Evolutionary conservation across 2,329 filamentous ascomycete species (phyloP), one percentile per base, ranked within the genome.

Genomic region (Thyridium curvatum): DNA sequence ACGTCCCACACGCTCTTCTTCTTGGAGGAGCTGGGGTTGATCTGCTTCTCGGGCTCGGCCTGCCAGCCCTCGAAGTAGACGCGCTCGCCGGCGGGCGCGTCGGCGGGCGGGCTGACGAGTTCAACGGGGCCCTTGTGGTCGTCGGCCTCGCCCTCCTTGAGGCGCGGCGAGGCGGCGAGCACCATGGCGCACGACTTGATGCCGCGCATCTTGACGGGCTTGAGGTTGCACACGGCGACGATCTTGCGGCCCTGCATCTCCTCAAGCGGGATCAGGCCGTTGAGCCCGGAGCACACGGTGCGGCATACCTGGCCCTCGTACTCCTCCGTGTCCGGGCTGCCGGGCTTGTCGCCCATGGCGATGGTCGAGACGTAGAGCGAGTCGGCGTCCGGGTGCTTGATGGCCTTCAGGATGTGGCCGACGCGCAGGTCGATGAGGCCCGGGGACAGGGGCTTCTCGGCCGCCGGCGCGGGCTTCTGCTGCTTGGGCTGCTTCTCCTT

Each of bases 1-100:
- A 77, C 87, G 74, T 98, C 93, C 90, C 91, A 97, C 45, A 97
- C 72, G 82, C 97, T 97, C 82, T 97, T 98, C 83, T 98, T 98
- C 21, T 26, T 26, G 21, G 21, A 26, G 6, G 21, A 26, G 21
- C 21, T 26, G 42, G 93, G 93, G 74, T 97, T 98, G 41, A 98
- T 75, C 37, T 91, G 79, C 46, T 83, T 84, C 74, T 98, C 93
- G 0, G 93, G 89, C 71, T 94, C 86, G 43, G 88, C 90, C 62
- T 87, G 75, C 82, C 87, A 98, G 35, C 93, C 93, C 59, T 97
- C 86, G 59, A 98, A 98, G 73, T 74, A 90, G 37, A 97, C 86
- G 12, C 86, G 74, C 59, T 95, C 88, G 42, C 93, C 93, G 6
- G 90, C 87, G 57, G 82, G 79, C 32, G 86, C 74, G 31, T 77